A percentile compares a stretch with the other conserved stretches of the same genome.
Conservation (phyloP, 257 asterid species). For the Salvia rosmarinus region DNA sequence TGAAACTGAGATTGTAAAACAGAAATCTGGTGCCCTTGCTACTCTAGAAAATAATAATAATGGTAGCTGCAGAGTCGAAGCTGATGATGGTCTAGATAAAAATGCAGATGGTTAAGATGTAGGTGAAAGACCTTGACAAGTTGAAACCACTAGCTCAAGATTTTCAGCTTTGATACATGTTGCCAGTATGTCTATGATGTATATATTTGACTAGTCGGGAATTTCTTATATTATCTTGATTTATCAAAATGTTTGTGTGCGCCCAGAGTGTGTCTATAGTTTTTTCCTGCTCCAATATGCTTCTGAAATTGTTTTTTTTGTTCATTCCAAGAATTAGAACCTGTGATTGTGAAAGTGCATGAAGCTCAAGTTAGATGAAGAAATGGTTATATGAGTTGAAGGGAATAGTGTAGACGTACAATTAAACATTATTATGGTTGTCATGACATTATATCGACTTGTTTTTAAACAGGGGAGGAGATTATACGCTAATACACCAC, state of each 20-base stretch:
- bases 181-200: constrained; percentile 17
- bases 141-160: constrained; percentile 18
- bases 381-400: no score
- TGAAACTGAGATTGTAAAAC: constrained; percentile 38
- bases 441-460: no score
- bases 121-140: constrained; percentile 23
- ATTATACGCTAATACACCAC: no score
- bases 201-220: not conserved
- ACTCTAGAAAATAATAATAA: not conserved
- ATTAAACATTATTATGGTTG: no score
- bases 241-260: not conserved
- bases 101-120: constrained; percentile 27
- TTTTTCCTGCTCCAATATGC: no score
- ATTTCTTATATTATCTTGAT: not conserved
- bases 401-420: no score
- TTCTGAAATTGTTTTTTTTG: no score
- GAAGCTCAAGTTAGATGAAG: no score
- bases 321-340: no score
- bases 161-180: not conserved
- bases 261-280: not conserved
- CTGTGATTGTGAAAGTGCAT: no score
- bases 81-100: not conserved
- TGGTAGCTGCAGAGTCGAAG: not conserved
- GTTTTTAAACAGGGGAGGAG: no score
- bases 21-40: constrained; percentile 23